Evolutionary conservation across 495 filamentous ascomycete genomes (phyloP).

Genomic region (Zalerion maritima): DNA sequence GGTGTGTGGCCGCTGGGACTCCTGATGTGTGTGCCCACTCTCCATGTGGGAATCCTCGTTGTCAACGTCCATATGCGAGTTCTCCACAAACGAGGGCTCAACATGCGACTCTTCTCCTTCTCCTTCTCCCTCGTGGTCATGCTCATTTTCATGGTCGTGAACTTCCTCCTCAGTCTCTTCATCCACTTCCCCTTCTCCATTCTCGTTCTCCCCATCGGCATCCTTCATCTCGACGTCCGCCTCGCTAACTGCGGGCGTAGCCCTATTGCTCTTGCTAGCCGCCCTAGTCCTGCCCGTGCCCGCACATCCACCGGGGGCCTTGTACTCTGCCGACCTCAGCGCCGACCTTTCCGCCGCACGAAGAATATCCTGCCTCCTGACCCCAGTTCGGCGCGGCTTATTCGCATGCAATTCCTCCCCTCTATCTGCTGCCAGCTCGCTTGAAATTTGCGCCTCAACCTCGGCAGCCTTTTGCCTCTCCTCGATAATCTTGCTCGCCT

Average conservation of each 20-base stretch:
- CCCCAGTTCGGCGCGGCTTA: slow-evolving; percentile 18
- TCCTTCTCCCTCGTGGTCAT: slow-evolving; percentile 7
- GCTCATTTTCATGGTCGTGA: slow-evolving; percentile 14
- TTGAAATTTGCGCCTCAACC: slow-evolving; percentile 10
- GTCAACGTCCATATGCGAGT: too few species aligned
- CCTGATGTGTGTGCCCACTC: too few species aligned
- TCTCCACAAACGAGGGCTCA: too few species aligned
- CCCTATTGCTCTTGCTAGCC: slow-evolving; percentile 15
- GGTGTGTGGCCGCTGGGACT: too few species aligned
- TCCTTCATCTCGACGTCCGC: too few species aligned
- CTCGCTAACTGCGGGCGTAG: slow-evolving; percentile 13
- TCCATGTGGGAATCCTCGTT: too few species aligned
- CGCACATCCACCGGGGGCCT: slow-evolving; percentile 13
- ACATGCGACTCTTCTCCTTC: slow-evolving; percentile 1
- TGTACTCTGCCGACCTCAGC: slow-evolving; percentile 22
- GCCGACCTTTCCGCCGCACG: slow-evolving; percentile 35
- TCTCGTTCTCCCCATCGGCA: too few species aligned
- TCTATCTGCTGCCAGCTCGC: slow-evolving; percentile 10
- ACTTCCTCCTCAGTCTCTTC: too few species aligned
- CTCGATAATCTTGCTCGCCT: slow-evolving; percentile 13
- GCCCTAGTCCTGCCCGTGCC: not conserved
- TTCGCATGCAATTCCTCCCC: slow-evolving; percentile 12
- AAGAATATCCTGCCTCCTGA: slow-evolving; percentile 31
- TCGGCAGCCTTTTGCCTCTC: slow-evolving; percentile 15
- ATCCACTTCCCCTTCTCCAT: too few species aligned